phyloP scores from a whole-genome alignment of 345 rosid genomes.

The Hypericum perforatum region DNA sequence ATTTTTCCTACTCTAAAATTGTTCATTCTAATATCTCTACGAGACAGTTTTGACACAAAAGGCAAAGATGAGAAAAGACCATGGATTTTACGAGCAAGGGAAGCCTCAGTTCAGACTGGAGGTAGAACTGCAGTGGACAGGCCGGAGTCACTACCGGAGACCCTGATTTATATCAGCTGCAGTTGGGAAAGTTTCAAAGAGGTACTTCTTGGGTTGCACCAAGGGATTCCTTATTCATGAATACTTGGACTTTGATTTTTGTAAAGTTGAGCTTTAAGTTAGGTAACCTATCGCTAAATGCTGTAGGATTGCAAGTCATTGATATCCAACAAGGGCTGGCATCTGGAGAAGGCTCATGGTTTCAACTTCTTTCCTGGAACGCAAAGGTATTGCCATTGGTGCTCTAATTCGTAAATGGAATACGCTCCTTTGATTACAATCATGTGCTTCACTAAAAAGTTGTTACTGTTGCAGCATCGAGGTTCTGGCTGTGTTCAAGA shows the following conservation, averaged over 20 bases:
- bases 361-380: constrained; percentile 95
- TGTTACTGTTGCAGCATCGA: constrained; percentile 49
- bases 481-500: constrained; percentile 69
- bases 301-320: constrained; percentile 70
- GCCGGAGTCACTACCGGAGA: constrained; percentile 49
- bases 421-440: no score
- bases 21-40: no score
- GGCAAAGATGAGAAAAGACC: constrained; percentile 88
- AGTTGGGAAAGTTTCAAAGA: constrained; percentile 97
- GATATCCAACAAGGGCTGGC: constrained; percentile 62
- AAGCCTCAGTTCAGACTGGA: constrained; percentile 59
- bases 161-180: constrained; percentile 87
- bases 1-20: no score
- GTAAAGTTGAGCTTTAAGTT: constrained; percentile 1
- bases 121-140: constrained; percentile 33
- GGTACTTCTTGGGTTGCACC: constrained; percentile 30
- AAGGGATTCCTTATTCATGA: constrained; percentile 1
- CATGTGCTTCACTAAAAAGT: neutral
- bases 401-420: neutral
- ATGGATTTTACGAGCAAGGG: constrained; percentile 82
- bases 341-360: constrained; percentile 73
- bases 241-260: constrained; percentile 8
- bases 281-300: neutral
- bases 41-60: constrained; percentile 29
- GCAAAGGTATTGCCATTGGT: constrained; percentile 42